Evolutionary conservation across 768 basidiomycete genomes (phyloP).

Genomic region (Trametes meyenii): DNA sequence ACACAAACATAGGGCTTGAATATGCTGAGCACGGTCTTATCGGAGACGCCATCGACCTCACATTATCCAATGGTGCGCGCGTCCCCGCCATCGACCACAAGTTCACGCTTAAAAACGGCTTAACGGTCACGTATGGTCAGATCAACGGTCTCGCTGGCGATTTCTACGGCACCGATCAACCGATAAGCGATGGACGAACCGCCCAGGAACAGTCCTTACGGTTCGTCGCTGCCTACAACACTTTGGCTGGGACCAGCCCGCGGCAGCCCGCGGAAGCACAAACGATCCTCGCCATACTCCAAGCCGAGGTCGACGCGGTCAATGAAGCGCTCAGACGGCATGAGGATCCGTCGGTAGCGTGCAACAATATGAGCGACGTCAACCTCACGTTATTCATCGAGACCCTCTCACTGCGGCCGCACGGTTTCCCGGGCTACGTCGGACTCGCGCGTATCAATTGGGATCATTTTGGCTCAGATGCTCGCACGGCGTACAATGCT

Average conservation of each 20-base stretch:
- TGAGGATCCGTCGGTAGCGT: conserved; percentile 19
- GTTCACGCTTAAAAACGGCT: conserved; percentile 18
- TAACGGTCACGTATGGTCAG: conserved; percentile 24
- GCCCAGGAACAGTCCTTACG: conserved; percentile 9
- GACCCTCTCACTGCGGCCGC: too few relatives aligned
- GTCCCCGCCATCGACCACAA: conserved; percentile 15
- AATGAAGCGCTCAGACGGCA: conserved; percentile 12
- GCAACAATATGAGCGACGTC: conserved; percentile 19
- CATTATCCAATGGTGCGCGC: conserved; percentile 11
- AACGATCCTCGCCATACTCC: conserved; percentile 20
- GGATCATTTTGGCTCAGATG: conserved; percentile 16
- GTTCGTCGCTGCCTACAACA: conserved; percentile 20
- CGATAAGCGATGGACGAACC: conserved; percentile 23
- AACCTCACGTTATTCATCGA: too few relatives aligned
- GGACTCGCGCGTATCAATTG: conserved; percentile 22
- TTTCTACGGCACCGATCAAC: conserved; percentile 22
- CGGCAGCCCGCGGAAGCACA: conserved; percentile 19
- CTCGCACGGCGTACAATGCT: conserved; percentile 10
- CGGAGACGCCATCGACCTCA: conserved; percentile 22
- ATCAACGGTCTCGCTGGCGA: conserved; percentile 26
- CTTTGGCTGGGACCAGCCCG: conserved; percentile 10
- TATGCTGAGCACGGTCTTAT: conserved; percentile 21
- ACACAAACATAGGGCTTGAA: conserved; percentile 3
- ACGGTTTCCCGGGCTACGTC: conserved; percentile 19
- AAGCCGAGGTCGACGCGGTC: conserved; percentile 18